phyloP scores from a whole-genome alignment of 2,329 filamentous ascomycete genomes.

The Arthroderma sp. region DNA sequence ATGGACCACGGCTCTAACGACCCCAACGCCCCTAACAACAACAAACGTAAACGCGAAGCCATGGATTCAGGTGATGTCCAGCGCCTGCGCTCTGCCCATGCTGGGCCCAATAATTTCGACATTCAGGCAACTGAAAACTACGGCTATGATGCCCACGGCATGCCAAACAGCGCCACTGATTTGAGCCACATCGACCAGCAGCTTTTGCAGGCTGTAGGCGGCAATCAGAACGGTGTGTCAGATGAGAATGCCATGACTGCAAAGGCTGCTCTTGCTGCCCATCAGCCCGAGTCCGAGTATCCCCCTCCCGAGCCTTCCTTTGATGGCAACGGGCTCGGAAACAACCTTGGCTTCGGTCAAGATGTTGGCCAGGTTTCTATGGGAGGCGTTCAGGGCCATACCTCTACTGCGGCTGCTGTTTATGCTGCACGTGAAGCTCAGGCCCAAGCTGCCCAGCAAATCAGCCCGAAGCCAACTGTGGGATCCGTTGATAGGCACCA shows the following conservation, averaged over 20 bases:
- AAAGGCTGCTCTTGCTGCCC: conserved; percentile 36
- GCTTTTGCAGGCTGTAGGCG: conserved; percentile 38
- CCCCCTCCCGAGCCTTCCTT: conserved; percentile 22
- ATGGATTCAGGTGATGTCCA: conserved; percentile 31
- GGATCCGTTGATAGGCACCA: conserved; percentile 98
- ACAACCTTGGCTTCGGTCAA: conserved; percentile 24
- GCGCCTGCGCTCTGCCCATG: conserved; percentile 20
- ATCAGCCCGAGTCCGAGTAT: conserved; percentile 34
- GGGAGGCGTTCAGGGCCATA: conserved; percentile 27
- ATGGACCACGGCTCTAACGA: conserved; percentile 23
- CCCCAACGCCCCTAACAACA: conserved; percentile 10
- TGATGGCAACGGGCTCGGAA: conserved; percentile 12
- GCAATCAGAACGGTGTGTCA: conserved; percentile 43
- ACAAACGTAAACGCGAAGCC: conserved; percentile 34
- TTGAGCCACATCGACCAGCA: conserved; percentile 35
- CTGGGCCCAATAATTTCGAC: conserved; percentile 21
- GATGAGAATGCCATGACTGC: conserved; percentile 37
- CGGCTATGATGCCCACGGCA: conserved; percentile 28
- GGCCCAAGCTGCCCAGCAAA: conserved; percentile 27
- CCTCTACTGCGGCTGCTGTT: conserved; percentile 49
- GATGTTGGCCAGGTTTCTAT: conserved; percentile 30
- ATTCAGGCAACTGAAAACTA: conserved; percentile 18
- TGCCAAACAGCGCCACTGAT: conserved; percentile 27
- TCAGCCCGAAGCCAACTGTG: conserved; percentile 64
- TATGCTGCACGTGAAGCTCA: conserved; percentile 43